A percentile compares a stretch with the other conserved stretches of the same genome.
These are phyloP conservation scores for Raddia distichophylla DNA, from an alignment of 176 grass and related monocot genomes.

Conservation along the genomic window DNA sequence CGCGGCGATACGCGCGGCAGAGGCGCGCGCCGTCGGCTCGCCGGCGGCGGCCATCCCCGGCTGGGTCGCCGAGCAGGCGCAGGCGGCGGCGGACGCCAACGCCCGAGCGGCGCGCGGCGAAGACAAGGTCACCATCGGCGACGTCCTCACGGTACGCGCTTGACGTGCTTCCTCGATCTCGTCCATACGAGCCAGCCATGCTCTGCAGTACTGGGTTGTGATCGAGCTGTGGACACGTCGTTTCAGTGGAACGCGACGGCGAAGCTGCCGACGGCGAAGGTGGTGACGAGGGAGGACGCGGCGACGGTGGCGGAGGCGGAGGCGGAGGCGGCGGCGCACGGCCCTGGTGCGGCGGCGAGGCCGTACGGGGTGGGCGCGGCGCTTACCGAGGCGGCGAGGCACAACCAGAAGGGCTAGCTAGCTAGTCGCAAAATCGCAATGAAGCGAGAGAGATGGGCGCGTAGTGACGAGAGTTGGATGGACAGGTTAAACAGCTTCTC, in stretches of 20 bases:
- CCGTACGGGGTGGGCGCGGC: constrained; percentile 45
- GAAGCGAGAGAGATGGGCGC: too few species aligned
- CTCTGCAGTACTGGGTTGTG: too few species aligned
- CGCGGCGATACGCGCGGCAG: constrained; percentile 59
- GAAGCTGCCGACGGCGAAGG: constrained; percentile 51
- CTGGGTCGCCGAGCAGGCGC: constrained; percentile 54
- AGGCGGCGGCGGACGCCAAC: constrained; percentile 51
- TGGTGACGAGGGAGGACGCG: constrained; percentile 49
- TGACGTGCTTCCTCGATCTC: background rate
- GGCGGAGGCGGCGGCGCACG: constrained; percentile 10
- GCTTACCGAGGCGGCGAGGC: constrained; percentile 45
- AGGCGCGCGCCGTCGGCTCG: constrained; percentile 37
- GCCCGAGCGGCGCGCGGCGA: constrained; percentile 12
- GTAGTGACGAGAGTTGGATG: too few species aligned
- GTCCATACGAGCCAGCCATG: too few species aligned
- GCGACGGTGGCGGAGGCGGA: constrained; percentile 45
- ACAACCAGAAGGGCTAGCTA: constrained; percentile 26
- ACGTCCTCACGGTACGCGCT: constrained; percentile 55
- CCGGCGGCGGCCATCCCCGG: constrained; percentile 2
- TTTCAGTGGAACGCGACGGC: constrained; percentile 50
- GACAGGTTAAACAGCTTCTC: too few species aligned
- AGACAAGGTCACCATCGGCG: constrained; percentile 50
- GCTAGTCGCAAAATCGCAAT: too few species aligned
- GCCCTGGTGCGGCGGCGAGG: background rate
- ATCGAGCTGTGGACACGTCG: background rate